Evolutionary conservation across 345 rosid genomes (phyloP).

Genomic region (Arabis hirsuta): DNA sequence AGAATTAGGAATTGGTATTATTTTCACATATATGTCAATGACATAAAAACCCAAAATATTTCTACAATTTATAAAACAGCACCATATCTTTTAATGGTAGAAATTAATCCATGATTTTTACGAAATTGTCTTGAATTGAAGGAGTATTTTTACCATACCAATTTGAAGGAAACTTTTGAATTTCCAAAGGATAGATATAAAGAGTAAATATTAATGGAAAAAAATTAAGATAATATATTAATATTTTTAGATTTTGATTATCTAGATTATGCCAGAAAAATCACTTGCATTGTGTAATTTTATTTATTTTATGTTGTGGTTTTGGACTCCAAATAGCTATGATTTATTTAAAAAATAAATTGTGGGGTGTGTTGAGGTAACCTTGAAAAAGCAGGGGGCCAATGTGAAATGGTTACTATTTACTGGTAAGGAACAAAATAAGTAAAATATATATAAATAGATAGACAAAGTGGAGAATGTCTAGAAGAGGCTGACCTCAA

Average conservation of each 20-base stretch:
- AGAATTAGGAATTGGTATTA: not conserved
- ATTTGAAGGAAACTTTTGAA: no score
- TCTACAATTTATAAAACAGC: not conserved
- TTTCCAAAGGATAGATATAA: no score
- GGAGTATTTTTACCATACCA: no score
- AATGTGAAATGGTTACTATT: constrained; percentile 12
- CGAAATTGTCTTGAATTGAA: not conserved
- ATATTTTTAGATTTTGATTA: no score
- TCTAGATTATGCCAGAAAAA: no score
- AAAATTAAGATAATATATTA: no score
- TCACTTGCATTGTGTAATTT: no score
- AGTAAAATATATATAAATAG: not conserved
- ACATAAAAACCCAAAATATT: not conserved
- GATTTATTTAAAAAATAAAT: no score
- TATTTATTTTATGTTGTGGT: no score
- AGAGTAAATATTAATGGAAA: no score
- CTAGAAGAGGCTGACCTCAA: constrained; percentile 35
- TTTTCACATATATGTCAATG: not conserved
- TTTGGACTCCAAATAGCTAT: no score
- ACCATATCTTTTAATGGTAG: not conserved
- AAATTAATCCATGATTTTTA: not conserved
- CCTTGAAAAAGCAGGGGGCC: not conserved
- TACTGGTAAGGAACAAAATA: not conserved
- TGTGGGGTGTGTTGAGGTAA: constrained; percentile 1
- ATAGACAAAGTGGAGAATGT: not conserved